Conservation (phyloP, 2,329 filamentous ascomycete genomes). For the Xylaria hypoxylon region DNA sequence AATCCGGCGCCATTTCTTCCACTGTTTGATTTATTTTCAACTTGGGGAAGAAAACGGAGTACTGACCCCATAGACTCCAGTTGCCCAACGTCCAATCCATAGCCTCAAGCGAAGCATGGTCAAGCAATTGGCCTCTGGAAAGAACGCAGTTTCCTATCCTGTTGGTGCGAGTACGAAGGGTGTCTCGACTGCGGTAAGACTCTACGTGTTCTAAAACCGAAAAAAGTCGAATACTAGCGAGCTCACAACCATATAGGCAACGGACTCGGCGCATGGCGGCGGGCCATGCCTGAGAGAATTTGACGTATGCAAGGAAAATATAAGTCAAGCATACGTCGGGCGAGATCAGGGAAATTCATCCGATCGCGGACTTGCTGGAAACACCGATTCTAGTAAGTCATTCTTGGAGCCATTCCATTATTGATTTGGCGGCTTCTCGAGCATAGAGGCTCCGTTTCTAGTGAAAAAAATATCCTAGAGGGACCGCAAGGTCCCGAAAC, state of each 20-base stretch:
- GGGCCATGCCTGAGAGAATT: slow-evolving; percentile 41
- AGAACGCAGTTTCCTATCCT: slow-evolving; percentile 31
- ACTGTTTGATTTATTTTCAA: not conserved
- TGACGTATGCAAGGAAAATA: slow-evolving; percentile 40
- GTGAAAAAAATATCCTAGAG: not conserved
- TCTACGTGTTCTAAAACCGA: not conserved
- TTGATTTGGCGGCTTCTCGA: not conserved
- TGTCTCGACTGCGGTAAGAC: slow-evolving; percentile 28
- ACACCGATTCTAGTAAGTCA: slow-evolving; percentile 42
- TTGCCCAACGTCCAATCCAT: slow-evolving; percentile 38
- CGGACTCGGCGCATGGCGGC: slow-evolving; percentile 32
- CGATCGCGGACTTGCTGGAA: slow-evolving; percentile 31
- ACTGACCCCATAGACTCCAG: slow-evolving; percentile 10
- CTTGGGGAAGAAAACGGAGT: not conserved
- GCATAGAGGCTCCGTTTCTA: not conserved
- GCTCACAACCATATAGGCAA: slow-evolving; percentile 15
- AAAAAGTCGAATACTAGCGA: not conserved
- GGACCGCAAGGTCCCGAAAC: not conserved
- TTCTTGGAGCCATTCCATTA: not conserved
- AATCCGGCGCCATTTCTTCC: not conserved
- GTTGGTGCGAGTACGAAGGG: slow-evolving; percentile 30
- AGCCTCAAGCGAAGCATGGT: slow-evolving; percentile 48
- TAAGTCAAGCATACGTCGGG: slow-evolving; percentile 40
- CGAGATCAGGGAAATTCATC: slow-evolving; percentile 36
- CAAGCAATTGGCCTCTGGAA: slow-evolving; percentile 43